A percentile compares a stretch with the other conserved stretches of the same genome.
These are phyloP conservation scores for Aspergillus sparsus DNA, from an alignment of 495 filamentous ascomycete species.

Conservation along the genomic window DNA sequence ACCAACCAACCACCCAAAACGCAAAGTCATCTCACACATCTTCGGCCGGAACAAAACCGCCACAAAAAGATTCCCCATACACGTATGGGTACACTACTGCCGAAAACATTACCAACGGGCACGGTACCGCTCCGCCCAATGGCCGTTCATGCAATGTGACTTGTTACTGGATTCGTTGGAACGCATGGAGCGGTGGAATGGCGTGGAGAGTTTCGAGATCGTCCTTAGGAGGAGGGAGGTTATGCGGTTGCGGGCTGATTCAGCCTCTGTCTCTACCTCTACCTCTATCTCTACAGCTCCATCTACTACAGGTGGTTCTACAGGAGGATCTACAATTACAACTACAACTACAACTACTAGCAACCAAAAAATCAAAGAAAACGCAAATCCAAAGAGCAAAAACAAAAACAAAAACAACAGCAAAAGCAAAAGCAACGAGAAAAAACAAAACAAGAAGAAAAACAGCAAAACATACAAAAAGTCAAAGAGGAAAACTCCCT, in stretches of 20 bases:
- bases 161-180: constrained; percentile 60
- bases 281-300: neutral
- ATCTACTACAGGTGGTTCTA: neutral
- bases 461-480: constrained; percentile 1
- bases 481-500: constrained; percentile 20
- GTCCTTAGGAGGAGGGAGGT: constrained; percentile 28
- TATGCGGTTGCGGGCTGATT: neutral
- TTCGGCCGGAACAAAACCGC: constrained; percentile 86
- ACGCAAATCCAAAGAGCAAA: neutral
- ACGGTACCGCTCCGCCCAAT: constrained; percentile 64
- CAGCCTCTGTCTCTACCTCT: neutral
- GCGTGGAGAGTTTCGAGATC: constrained; percentile 39
- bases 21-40: constrained; percentile 80
- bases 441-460: neutral
- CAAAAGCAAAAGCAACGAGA: neutral
- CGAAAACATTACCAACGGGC: constrained; percentile 83
- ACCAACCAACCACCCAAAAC: constrained; percentile 21
- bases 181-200: constrained; percentile 61
- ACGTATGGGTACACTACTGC: constrained; percentile 72
- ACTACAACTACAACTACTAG: too few relatives aligned
- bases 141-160: constrained; percentile 58
- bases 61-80: constrained; percentile 64
- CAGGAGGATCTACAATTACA: neutral
- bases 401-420: neutral
- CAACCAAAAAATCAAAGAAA: neutral